Percentiles rank a stretch among this genome's conserved stretches.
phyloP scores from a whole-genome alignment of 768 basidiomycete species.

The Pleurotus ostreatus region DNA sequence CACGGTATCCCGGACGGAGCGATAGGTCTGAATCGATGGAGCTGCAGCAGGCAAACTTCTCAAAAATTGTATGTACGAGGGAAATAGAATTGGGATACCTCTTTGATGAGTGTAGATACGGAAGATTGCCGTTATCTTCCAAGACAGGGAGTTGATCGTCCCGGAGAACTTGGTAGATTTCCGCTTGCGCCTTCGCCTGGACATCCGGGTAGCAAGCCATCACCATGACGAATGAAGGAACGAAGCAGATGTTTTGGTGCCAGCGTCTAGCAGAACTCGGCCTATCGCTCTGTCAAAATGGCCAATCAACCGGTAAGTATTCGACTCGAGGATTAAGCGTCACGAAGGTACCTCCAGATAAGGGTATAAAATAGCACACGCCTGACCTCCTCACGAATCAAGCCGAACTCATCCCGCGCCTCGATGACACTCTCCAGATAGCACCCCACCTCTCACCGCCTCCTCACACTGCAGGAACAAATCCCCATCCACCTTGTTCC shows the following conservation, averaged over 20 bases:
- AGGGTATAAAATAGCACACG: not conserved
- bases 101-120: not conserved
- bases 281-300: not conserved
- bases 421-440: constrained; percentile 20
- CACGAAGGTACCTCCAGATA: too few species aligned
- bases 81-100: not conserved
- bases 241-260: not conserved
- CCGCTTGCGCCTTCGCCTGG: not conserved
- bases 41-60: constrained; percentile 10
- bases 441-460: constrained; percentile 14
- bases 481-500: constrained; percentile 3
- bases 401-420: constrained; percentile 7
- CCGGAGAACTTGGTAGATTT: not conserved
- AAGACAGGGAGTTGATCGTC: not conserved
- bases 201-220: not conserved
- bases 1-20: constrained; percentile 17
- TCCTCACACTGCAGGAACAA: constrained; percentile 8
- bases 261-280: not conserved
- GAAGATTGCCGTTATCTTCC: not conserved
- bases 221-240: not conserved
- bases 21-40: constrained; percentile 17
- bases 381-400: constrained; percentile 10
- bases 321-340: too few species aligned
- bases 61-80: not conserved
- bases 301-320: not conserved